A percentile compares a stretch with the other conserved stretches of the same genome.
Evolutionary conservation across 345 rosid genomes (phyloP).

Genomic region (Populus simonii): DNA sequence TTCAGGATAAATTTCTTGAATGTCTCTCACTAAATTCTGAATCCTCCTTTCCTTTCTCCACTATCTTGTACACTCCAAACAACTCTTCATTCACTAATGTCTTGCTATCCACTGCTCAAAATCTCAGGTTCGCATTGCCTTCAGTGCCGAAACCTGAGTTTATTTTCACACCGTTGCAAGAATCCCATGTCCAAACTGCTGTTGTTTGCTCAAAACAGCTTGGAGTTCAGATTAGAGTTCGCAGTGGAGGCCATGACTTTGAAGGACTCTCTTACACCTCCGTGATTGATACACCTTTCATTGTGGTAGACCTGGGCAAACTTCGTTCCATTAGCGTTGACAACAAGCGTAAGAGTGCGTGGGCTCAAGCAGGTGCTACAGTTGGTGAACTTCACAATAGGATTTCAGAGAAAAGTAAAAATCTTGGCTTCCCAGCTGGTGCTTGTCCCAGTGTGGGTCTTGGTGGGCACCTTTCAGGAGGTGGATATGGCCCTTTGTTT

Average conservation of each 20-base stretch:
- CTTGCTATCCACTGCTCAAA: constrained; percentile 23
- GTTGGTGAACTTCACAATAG: constrained; percentile 18
- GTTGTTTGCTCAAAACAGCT: constrained; percentile 22
- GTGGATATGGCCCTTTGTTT: constrained; percentile 22
- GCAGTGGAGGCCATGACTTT: constrained; percentile 27
- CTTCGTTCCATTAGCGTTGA: constrained; percentile 13
- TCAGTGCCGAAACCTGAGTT: constrained; percentile 22
- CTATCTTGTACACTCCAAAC: constrained; percentile 20
- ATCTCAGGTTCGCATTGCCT: constrained; percentile 23
- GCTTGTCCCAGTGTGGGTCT: constrained; percentile 10
- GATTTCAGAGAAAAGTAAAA: constrained; percentile 12
- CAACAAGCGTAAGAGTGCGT: constrained; percentile 1
- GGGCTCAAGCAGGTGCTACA: constrained; percentile 29
- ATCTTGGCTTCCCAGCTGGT: constrained; percentile 23
- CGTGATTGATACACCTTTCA: constrained; percentile 4
- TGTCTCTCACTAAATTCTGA: constrained; percentile 18
- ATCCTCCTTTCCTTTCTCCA: constrained; percentile 22
- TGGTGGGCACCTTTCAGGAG: constrained; percentile 23
- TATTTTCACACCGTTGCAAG: constrained; percentile 27
- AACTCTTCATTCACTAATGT: constrained; percentile 18
- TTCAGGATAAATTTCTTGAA: constrained; percentile 16
- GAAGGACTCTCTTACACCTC: constrained; percentile 24
- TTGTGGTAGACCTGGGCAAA: constrained; percentile 14
- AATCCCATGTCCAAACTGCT: constrained; percentile 30
- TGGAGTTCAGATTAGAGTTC: constrained; percentile 17